phyloP scores from a whole-genome alignment of 441 rosid genomes.

The Jatropha multifida region DNA sequence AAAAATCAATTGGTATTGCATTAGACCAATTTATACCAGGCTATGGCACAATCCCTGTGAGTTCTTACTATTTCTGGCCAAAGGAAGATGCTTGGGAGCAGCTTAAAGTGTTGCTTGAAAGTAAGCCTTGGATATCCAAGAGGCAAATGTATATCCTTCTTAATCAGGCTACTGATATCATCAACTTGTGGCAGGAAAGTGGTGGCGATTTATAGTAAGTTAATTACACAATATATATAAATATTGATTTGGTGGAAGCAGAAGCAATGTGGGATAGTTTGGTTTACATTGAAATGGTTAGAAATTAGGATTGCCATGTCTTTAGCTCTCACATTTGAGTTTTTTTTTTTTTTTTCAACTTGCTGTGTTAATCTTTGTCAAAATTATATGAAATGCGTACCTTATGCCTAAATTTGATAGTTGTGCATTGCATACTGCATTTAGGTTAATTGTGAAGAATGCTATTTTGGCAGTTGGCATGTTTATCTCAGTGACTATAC shows the following conservation, averaged over 20 bases:
- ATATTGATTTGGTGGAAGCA: not conserved
- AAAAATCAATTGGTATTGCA: slow-evolving; percentile 75
- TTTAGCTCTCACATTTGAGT: not conserved
- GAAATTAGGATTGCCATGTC: not conserved
- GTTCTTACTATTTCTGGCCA: slow-evolving; percentile 91
- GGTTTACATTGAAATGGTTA: not conserved
- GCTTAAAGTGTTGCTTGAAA: slow-evolving; percentile 69
- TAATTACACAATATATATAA: not conserved
- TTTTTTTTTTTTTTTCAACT: not conserved
- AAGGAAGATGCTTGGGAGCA: slow-evolving; percentile 87
- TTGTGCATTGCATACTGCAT: not conserved
- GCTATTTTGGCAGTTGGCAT: not conserved
- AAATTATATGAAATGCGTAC: not conserved
- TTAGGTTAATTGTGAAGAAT: not conserved
- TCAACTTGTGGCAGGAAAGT: slow-evolving; percentile 79
- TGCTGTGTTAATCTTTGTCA: not conserved
- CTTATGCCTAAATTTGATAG: not conserved
- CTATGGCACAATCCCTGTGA: slow-evolving; percentile 71
- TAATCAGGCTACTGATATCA: slow-evolving; percentile 83
- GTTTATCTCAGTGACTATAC: not conserved
- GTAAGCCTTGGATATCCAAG: slow-evolving; percentile 86
- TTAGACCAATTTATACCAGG: slow-evolving; percentile 74
- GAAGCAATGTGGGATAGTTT: slow-evolving; percentile 18
- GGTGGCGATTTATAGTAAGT: slow-evolving; percentile 40
- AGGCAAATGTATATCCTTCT: slow-evolving; percentile 71